Base-by-base conservation (phyloP, 176 grass and related monocot species). In the Elaeis guineensis region DNA sequence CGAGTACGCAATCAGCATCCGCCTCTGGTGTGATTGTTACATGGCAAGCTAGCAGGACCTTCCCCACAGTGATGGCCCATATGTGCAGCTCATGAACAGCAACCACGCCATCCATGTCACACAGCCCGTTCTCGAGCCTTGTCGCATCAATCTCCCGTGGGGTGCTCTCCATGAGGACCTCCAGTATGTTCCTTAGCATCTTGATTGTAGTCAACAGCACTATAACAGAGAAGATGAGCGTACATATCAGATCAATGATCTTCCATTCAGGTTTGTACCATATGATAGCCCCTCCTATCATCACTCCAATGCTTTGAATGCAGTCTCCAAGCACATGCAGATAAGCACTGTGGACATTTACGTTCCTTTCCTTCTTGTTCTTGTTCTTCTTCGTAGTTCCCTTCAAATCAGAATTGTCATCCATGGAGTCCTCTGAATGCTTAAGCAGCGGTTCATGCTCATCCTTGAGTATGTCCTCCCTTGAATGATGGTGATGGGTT, bases 241-340 rank as follows among this genome's bases (percentile, higher is more conserved):
- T 99, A 67, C 88, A 92, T 55, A 99, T 89, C 39, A 99, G 82
- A 85, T 99, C 94, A 25, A 99, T 86, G 51, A 99, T 99, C 79
- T 99, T 99, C 88, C 85, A 93, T 44, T 99, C 88, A 0, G 94
- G 94, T 64, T 99, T 99, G 77, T 99, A 99, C 94, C 94, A 99
- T 69, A 99, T 99, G 62, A 93, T 51, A 67, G 74, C 94, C n/a
- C 94, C 94, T 64, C 94, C 88, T 17, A 93, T 77, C 94, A 98
- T 98, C 4, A 98, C 94, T 3, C 94, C 94, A 98, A n/a, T n/a
- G n/a, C n/a, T n/a, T n/a, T n/a, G n/a, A n/a, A n/a, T n/a, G n/a
- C n/a, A n/a, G n/a, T n/a, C n/a, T n/a, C n/a, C n/a, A n/a, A n/a
- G n/a, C n/a, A n/a, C n/a, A n/a, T n/a, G n/a, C n/a, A n/a, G 70